A percentile compares a stretch with the other conserved stretches of the same genome.
These are phyloP conservation scores for Microbotryum scabiosae DNA, from an alignment of 1,284 basidiomycete species.

Conservation along the genomic window DNA sequence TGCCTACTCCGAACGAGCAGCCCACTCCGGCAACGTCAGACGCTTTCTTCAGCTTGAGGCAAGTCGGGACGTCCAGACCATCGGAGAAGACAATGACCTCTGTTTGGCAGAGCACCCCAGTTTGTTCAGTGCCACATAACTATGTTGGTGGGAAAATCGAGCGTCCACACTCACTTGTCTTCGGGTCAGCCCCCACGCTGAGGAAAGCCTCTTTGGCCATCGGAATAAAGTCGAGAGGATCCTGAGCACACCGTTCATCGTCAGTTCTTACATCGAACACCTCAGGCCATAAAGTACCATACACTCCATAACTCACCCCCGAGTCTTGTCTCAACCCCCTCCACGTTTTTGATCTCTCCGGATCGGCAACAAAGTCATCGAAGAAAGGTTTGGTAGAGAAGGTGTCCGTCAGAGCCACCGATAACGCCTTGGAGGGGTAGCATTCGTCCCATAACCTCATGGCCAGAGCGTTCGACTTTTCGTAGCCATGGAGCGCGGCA, in stretches of 20 bases:
- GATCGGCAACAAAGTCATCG: conserved; percentile 55
- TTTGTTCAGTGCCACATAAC: no score
- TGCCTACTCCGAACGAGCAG: conserved; percentile 83
- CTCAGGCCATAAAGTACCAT: neutral
- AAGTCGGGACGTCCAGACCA: conserved; percentile 61
- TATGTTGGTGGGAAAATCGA: neutral
- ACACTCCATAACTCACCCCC: neutral
- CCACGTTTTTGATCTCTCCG: conserved; percentile 61
- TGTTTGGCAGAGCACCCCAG: neutral
- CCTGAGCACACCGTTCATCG: conserved; percentile 31
- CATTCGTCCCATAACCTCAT: conserved; percentile 70
- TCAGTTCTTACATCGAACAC: neutral
- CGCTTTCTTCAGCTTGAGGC: conserved; percentile 59
- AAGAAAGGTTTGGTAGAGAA: conserved; percentile 75
- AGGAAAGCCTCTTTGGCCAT: conserved; percentile 62
- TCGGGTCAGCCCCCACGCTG: conserved; percentile 55
- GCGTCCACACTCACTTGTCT: conserved; percentile 43
- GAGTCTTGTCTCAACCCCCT: conserved; percentile 72
- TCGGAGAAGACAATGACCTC: conserved; percentile 76
- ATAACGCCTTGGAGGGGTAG: conserved; percentile 43
- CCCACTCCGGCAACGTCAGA: conserved; percentile 65
- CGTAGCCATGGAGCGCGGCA: conserved; percentile 72
- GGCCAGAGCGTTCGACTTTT: conserved; percentile 60
- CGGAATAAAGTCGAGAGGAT: conserved; percentile 67
- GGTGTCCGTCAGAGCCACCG: conserved; percentile 82